A percentile compares a stretch with the other conserved stretches of the same genome.
phyloP scores from a whole-genome alignment of 495 filamentous ascomycete species.

The Lindgomyces ingoldianus region DNA sequence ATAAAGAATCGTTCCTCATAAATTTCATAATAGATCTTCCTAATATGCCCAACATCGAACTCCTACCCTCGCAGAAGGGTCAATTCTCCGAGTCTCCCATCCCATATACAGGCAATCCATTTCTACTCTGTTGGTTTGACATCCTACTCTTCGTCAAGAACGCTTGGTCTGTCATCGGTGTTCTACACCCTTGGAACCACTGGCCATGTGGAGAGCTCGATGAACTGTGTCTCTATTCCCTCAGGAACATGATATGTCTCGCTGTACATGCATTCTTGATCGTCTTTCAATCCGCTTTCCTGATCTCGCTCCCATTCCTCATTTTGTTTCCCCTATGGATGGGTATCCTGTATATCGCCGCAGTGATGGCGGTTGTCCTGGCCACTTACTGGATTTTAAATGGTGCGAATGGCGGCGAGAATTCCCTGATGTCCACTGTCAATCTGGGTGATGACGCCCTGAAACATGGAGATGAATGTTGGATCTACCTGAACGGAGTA shows the following conservation, averaged over 20 bases:
- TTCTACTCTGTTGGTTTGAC: constrained; percentile 27
- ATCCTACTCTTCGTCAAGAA: constrained; percentile 8
- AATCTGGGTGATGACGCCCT: constrained; percentile 17
- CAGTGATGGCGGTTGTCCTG: constrained; percentile 18
- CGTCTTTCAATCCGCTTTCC: constrained; percentile 23
- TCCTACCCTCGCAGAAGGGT: constrained; percentile 27
- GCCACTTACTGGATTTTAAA: constrained; percentile 33
- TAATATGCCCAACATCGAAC: not conserved
- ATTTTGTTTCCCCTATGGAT: constrained; percentile 23
- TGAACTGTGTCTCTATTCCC: constrained; percentile 26
- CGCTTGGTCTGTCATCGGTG: constrained; percentile 14
- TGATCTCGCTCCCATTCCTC: constrained; percentile 27
- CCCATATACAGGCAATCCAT: constrained; percentile 29
- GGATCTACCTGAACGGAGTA: constrained; percentile 76
- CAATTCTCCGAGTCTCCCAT: constrained; percentile 10
- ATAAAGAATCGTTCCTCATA: too few relatives aligned
- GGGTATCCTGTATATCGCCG: constrained; percentile 22
- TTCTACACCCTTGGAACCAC: constrained; percentile 20
- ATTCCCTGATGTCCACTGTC: constrained; percentile 18
- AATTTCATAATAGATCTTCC: too few relatives aligned
- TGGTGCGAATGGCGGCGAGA: not conserved
- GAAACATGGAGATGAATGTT: constrained; percentile 58
- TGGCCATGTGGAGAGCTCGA: constrained; percentile 11
- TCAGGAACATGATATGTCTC: constrained; percentile 28
- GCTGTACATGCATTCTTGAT: constrained; percentile 34